Evolutionary conservation across 495 filamentous ascomycete genomes (phyloP), one percentile per base, ranked within the genome.

Genomic region (Darksidea phi): DNA sequence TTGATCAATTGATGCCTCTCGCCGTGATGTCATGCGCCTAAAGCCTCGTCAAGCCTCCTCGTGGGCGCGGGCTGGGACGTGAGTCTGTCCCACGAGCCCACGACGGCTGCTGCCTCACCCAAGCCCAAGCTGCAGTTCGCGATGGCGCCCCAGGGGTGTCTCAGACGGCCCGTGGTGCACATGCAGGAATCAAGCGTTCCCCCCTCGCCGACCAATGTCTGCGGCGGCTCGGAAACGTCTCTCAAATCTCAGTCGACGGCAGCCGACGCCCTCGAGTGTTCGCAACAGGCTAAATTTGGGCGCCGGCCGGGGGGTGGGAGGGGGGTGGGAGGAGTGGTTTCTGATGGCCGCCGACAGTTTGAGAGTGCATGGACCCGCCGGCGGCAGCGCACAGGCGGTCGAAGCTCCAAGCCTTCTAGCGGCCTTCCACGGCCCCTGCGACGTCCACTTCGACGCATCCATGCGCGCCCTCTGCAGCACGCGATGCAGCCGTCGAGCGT

Each of bases 241-340:
- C n/a, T n/a, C n/a, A n/a, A n/a, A n/a, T n/a, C n/a, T n/a, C n/a
- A n/a, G n/a, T n/a, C n/a, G n/a, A n/a, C n/a, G n/a, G n/a, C n/a
- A n/a, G 36, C 36, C 8, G 36, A 38, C 7, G 36, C 8, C 36
- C 36, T 7, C 36, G 11, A 55, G 15, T 57, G 57, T 61, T 66
- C 63, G 59, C 48, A 54, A 57, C 53, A 56, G 58, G 59, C 64
- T 67, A 67, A 66, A 67, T 62, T 32, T 59, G 48, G 21, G 15
- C 53, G 53, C 32, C 8, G 50, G 20, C 26, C 37, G 45, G 60
- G 60, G 47, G 37, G 50, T 17, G 17, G n/a, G n/a, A n/a, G n/a
- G n/a, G n/a, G n/a, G n/a, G n/a, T n/a, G n/a, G n/a, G n/a, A n/a
- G n/a, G n/a, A n/a, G 55, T 58, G n/a, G 55, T 48, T 23, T 23